A percentile compares a stretch with the other conserved stretches of the same genome.
Conservation (phyloP, 129 eudicot species). For the Smallanthus sonchifolius region DNA sequence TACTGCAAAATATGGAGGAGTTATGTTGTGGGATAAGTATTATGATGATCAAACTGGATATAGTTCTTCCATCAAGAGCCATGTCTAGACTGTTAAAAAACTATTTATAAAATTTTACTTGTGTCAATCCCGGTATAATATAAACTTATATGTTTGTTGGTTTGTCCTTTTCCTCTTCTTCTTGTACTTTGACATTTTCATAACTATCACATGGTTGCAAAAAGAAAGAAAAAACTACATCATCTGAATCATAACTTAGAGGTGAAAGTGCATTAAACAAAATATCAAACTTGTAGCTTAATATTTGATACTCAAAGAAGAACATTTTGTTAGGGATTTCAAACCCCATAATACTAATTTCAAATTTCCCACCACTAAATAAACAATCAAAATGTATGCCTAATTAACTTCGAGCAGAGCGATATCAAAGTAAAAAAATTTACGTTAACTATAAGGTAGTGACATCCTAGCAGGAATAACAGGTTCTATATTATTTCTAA, state of each 20-base stretch:
- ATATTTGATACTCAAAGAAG: not conserved
- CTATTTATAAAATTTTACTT: not conserved
- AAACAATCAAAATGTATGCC: not conserved
- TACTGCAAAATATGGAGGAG: constrained; percentile 37
- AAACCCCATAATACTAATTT: not conserved
- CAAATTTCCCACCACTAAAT: not conserved
- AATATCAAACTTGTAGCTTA: not conserved
- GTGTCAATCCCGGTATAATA: not conserved
- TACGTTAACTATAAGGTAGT: not conserved
- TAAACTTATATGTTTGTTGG: not conserved
- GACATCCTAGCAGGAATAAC: not conserved
- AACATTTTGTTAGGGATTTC: not conserved
- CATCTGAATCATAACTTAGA: not conserved
- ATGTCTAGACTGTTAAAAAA: constrained; percentile 14
- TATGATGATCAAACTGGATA: constrained; percentile 35
- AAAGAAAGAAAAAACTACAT: not conserved
- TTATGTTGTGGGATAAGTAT: constrained; percentile 33
- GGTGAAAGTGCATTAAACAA: not conserved
- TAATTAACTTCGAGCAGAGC: not conserved
- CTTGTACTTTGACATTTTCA: not conserved
- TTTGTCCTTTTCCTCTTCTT: not conserved
- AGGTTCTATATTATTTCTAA: not conserved
- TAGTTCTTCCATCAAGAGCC: constrained; percentile 26
- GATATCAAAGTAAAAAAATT: not conserved
- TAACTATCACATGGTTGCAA: not conserved